A percentile compares a stretch with the other conserved stretches of the same genome.
phyloP scores from a whole-genome alignment of 2,329 filamentous ascomycete species.

The Cytospora piceicola region DNA sequence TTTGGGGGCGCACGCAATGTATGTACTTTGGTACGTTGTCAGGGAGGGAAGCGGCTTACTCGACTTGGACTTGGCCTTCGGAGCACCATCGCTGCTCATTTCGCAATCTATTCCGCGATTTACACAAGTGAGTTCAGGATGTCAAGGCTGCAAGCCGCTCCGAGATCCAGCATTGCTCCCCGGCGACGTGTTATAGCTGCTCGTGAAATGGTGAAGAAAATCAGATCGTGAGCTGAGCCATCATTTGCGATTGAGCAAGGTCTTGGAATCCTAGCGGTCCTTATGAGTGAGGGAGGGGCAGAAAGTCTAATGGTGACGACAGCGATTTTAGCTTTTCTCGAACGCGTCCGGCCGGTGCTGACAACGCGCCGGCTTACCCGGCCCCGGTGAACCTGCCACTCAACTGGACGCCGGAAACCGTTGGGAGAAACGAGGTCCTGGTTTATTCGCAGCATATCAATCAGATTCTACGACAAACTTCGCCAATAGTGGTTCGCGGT shows the following conservation, averaged over 20 bases:
- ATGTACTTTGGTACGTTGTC: background rate
- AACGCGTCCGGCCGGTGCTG: constrained; percentile 7
- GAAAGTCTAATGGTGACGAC: constrained; percentile 8
- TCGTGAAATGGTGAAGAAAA: background rate
- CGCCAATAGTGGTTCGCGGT: background rate
- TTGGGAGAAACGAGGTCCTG: background rate
- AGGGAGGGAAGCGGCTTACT: constrained; percentile 34
- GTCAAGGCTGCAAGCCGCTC: constrained; percentile 10
- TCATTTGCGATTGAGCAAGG: constrained; percentile 1
- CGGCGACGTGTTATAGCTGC: constrained; percentile 1
- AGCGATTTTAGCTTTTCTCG: constrained; percentile 21
- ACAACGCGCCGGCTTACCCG: constrained; percentile 19
- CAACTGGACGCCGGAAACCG: background rate
- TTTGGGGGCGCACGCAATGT: background rate
- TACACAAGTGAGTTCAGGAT: constrained; percentile 4
- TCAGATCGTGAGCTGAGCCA: constrained; percentile 22
- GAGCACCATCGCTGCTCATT: constrained; percentile 42
- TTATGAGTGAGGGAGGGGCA: background rate
- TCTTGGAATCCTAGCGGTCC: background rate
- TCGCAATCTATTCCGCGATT: constrained; percentile 29
- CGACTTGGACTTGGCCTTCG: constrained; percentile 41
- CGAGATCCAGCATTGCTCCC: constrained; percentile 26
- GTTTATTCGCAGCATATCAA: background rate
- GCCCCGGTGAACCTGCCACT: constrained; percentile 8
- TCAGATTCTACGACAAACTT: background rate